Conservation (phyloP, 2,329 filamentous ascomycete genomes). For the Nemania sp. region DNA sequence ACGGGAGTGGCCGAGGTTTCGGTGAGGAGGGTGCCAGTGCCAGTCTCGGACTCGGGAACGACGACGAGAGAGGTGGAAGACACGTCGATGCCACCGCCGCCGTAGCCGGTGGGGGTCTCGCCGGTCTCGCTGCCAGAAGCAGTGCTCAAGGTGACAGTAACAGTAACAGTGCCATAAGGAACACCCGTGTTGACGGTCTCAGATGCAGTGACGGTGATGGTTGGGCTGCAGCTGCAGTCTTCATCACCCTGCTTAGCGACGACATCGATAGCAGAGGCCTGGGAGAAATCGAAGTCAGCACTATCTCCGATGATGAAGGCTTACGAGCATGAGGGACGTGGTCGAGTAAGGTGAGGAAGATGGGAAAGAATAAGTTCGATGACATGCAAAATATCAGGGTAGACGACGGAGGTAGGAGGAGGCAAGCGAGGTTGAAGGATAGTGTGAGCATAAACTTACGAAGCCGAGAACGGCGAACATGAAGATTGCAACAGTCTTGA, state of each 20-base stretch:
- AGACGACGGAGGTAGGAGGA: constrained; percentile 2
- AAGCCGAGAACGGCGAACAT: constrained; percentile 34
- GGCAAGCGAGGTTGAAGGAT: not conserved
- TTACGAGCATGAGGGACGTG: not conserved
- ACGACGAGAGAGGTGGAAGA: constrained; percentile 16
- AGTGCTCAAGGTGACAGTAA: constrained; percentile 19
- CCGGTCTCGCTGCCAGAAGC: constrained; percentile 2
- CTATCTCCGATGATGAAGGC: not conserved
- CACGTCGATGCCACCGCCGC: constrained; percentile 7
- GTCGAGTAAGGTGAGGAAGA: not conserved
- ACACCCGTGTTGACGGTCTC: constrained; percentile 9
- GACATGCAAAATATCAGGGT: not conserved
- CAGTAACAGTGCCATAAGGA: constrained; percentile 20
- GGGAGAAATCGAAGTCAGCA: constrained; percentile 1
- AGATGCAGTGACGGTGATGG: constrained; percentile 29
- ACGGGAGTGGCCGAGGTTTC: constrained; percentile 22
- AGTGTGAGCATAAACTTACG: constrained; percentile 31
- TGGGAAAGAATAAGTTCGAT: not conserved
- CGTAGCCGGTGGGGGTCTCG: constrained; percentile 25
- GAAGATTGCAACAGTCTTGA: constrained; percentile 33
- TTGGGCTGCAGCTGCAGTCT: constrained; percentile 31
- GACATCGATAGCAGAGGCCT: constrained; percentile 28
- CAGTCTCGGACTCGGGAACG: constrained; percentile 10
- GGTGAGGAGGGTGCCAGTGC: constrained; percentile 16
- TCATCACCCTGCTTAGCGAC: constrained; percentile 28